Evolutionary conservation across 768 basidiomycete species (phyloP).

Genomic region (Lactifluus hygrophoroides): DNA sequence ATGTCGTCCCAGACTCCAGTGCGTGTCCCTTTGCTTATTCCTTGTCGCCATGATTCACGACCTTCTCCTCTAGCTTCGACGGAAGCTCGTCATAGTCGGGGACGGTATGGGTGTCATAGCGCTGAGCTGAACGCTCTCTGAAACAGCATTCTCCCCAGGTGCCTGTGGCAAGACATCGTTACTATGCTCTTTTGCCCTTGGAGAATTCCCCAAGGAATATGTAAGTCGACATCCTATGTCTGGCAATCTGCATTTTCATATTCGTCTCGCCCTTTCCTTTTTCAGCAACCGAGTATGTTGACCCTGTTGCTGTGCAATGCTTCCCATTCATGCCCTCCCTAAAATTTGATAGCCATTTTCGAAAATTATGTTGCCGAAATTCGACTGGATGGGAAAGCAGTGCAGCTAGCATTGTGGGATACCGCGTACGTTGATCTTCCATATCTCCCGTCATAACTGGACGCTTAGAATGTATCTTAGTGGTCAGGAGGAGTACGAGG

Average conservation of each 20-base stretch:
- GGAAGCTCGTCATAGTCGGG: conserved; percentile 95
- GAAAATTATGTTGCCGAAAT: conserved; percentile 99
- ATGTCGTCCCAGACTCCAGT: conserved; percentile 21
- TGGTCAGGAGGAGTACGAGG: conserved; percentile 98
- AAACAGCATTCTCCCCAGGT: conserved; percentile 37
- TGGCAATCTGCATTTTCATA: neutral
- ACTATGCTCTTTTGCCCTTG: conserved; percentile 84
- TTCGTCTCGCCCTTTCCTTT: neutral
- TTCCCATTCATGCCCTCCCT: neutral
- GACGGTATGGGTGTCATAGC: conserved; percentile 56
- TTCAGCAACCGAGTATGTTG: conserved; percentile 41
- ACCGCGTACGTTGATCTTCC: conserved; percentile 68
- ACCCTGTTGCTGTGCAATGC: neutral
- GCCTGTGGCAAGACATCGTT: conserved; percentile 96
- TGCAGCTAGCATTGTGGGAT: conserved; percentile 97
- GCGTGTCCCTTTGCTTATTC: conserved; percentile 3
- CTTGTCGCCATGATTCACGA: conserved; percentile 1
- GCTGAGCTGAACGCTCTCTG: neutral
- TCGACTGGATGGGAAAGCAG: conserved; percentile 92
- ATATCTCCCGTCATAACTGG: neutral
- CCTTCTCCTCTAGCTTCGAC: conserved; percentile 56
- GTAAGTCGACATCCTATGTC: conserved; percentile 40
- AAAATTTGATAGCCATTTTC: conserved; percentile 63
- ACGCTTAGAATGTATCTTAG: conserved; percentile 34
- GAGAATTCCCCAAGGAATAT: conserved; percentile 95